Percentiles rank a stretch among this genome's conserved stretches.
Conservation (phyloP, 257 asterid species). For the Fraxinus excelsior region DNA sequence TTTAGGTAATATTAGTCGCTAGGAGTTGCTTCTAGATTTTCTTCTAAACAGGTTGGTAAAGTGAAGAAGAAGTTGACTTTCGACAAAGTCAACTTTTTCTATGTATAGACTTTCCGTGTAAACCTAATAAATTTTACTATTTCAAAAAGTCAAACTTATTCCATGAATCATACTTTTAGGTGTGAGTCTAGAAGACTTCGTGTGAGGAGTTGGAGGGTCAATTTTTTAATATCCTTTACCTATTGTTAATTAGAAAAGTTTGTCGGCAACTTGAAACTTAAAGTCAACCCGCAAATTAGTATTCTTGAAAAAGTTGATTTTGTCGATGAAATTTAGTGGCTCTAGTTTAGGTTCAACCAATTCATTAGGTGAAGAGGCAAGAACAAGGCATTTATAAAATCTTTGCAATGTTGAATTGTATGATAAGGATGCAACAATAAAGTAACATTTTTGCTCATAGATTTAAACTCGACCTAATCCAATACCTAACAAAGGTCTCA, state of each 20-base stretch:
- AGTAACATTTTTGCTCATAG: neutral
- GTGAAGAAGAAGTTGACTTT: constrained; percentile 18
- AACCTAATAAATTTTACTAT: neutral
- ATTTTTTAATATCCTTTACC: constrained; percentile 22
- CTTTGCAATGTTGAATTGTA: constrained; percentile 1
- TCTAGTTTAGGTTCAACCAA: constrained; percentile 21
- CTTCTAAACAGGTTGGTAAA: neutral
- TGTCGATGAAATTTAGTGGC: constrained; percentile 1
- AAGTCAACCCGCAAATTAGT: constrained; percentile 13
- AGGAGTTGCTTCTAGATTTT: neutral
- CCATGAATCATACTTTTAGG: neutral
- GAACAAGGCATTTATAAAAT: constrained; percentile 6
- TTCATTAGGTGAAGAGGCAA: constrained; percentile 1
- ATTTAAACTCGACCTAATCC: neutral
- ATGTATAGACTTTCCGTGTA: neutral
- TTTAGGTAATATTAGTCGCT: neutral
- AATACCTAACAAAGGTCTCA: neutral
- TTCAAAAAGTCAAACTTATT: constrained; percentile 18
- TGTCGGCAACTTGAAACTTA: neutral
- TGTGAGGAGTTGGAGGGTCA: constrained; percentile 1
- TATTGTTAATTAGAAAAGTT: constrained; percentile 11
- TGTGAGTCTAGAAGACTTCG: constrained; percentile 38
- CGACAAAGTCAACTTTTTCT: neutral
- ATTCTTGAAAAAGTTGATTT: neutral
- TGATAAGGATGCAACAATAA: constrained; percentile 17